Evolutionary conservation across 805 yeast genomes (phyloP).

Genomic region (Lachancea waltii): DNA sequence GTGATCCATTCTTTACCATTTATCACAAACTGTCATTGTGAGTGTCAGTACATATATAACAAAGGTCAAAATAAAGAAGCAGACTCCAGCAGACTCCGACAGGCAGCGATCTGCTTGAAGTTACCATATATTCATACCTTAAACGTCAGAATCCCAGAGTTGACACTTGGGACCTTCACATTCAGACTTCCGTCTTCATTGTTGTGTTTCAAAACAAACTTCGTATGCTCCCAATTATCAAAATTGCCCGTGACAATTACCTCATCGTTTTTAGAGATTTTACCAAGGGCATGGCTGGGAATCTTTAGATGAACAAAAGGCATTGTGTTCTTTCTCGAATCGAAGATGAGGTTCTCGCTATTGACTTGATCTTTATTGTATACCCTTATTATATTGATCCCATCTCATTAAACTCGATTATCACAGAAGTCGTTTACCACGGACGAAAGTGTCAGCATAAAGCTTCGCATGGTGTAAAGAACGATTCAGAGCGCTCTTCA

Average conservation of each 20-base stretch:
- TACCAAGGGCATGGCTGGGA: constrained; percentile 8
- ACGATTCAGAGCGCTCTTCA: too few species aligned
- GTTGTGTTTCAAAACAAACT: constrained; percentile 14
- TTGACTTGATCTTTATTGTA: constrained; percentile 1
- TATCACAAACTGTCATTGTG: constrained; percentile 17
- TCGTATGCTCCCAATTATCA: constrained; percentile 24
- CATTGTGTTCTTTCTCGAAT: constrained; percentile 1
- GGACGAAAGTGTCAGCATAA: too few species aligned
- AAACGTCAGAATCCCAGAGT: constrained; percentile 2
- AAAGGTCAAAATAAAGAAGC: background rate
- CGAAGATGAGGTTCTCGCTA: too few species aligned
- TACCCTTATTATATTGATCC: background rate
- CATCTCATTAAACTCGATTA: too few species aligned
- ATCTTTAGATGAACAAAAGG: constrained; percentile 3
- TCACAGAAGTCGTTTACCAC: too few species aligned
- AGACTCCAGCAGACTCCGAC: too few species aligned
- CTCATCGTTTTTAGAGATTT: constrained; percentile 12
- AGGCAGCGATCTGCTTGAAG: too few species aligned
- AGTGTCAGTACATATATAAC: constrained; percentile 4
- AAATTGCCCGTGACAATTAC: constrained; percentile 28
- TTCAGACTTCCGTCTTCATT: constrained; percentile 13
- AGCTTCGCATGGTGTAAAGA: too few species aligned
- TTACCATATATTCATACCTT: constrained; percentile 5
- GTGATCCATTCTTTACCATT: constrained; percentile 25
- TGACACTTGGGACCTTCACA: constrained; percentile 9